Evolutionary conservation across 2,329 filamentous ascomycete species (phyloP).

Genomic region (Claviceps digitariae): DNA sequence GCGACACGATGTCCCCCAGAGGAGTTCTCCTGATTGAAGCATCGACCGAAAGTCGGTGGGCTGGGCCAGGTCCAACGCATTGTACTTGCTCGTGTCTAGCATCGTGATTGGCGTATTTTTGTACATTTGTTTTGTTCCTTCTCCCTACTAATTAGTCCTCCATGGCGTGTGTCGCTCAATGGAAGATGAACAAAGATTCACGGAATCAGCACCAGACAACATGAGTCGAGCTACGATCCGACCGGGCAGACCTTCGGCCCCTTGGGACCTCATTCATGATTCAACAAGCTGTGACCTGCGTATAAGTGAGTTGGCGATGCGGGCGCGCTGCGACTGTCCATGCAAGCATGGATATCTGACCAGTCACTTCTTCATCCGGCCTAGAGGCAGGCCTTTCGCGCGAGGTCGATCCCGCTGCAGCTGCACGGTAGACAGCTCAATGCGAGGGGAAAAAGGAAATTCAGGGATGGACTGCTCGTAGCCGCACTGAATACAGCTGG

Average conservation of each 20-base stretch:
- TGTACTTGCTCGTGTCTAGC: background rate
- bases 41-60: slow-evolving; percentile 1
- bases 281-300: background rate
- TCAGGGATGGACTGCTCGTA: too few relatives aligned
- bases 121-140: background rate
- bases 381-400: background rate
- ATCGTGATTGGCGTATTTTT: background rate
- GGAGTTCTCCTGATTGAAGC: background rate
- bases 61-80: background rate
- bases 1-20: background rate
- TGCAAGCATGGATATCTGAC: background rate
- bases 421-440: background rate
- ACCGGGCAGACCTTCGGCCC: too few relatives aligned
- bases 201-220: too few relatives aligned
- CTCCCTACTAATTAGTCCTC: background rate
- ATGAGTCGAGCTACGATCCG: too few relatives aligned
- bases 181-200: background rate
- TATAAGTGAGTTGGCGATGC: background rate
- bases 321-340: too few relatives aligned
- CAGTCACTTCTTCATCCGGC: background rate
- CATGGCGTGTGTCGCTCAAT: background rate
- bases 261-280: too few relatives aligned
- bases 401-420: background rate
- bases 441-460: background rate
- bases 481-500: too few relatives aligned